A percentile compares a stretch with the other conserved stretches of the same genome.
These are phyloP conservation scores for Plasmodium fragile DNA, from an alignment of 169 alveolate genomes.

Conservation along the genomic window DNA sequence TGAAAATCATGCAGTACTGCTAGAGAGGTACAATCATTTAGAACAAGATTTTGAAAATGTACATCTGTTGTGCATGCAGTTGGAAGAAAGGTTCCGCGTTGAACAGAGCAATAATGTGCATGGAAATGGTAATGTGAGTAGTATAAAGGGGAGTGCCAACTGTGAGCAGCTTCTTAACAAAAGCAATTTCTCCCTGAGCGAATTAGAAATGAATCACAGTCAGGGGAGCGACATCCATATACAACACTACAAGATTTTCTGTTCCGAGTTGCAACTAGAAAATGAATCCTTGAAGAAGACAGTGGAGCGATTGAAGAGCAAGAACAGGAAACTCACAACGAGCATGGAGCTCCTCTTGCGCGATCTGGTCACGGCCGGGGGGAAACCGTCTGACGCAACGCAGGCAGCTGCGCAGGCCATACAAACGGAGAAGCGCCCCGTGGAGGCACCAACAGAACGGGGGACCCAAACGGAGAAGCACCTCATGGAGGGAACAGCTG, in stretches of 20 bases:
- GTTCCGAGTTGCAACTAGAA: conserved; percentile 44
- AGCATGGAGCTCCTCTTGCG: conserved; percentile 39
- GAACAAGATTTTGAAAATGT: conserved; percentile 51
- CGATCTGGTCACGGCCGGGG: conserved; percentile 26
- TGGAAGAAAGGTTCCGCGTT: conserved; percentile 16
- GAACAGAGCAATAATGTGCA: neutral
- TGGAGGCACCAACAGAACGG: neutral
- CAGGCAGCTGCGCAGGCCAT: neutral
- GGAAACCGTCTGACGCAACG: neutral
- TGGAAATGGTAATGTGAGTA: neutral
- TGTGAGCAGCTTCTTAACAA: neutral
- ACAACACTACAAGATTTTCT: conserved; percentile 27
- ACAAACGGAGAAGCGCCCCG: neutral
- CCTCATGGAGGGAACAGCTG: too few species aligned
- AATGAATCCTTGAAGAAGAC: conserved; percentile 25
- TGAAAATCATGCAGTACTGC: neutral
- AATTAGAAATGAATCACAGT: conserved; percentile 29
- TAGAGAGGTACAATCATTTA: conserved; percentile 22
- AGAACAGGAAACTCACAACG: conserved; percentile 30
- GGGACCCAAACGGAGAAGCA: neutral
- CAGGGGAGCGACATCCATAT: conserved; percentile 27
- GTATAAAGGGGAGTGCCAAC: neutral
- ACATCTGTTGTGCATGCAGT: conserved; percentile 17
- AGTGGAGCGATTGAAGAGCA: conserved; percentile 9
- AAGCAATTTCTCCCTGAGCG: conserved; percentile 46